Conservation (phyloP, 768 basidiomycete species). For the Russula sp. region DNA sequence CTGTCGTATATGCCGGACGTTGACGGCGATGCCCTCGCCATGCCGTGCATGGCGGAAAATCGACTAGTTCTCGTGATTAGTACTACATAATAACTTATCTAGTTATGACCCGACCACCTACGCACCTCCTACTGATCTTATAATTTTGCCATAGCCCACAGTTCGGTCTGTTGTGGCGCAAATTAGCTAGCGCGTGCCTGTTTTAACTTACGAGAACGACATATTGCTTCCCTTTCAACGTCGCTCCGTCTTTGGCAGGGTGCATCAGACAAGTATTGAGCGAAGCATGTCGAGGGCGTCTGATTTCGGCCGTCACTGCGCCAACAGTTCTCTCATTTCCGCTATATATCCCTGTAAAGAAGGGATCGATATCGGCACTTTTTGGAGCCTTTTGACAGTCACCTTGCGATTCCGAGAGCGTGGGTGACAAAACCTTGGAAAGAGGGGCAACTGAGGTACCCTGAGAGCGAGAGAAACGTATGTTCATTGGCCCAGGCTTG, state of each 20-base stretch:
- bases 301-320: constrained; percentile 6
- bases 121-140: constrained; percentile 2
- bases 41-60: constrained; percentile 24
- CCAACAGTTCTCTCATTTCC: constrained; percentile 17
- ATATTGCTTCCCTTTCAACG: constrained; percentile 1
- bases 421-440: constrained; percentile 2
- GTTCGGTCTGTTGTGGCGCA: not conserved
- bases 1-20: constrained; percentile 8
- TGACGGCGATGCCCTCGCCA: constrained; percentile 13
- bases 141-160: not conserved
- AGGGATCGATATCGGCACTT: constrained; percentile 1
- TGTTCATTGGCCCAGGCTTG: constrained; percentile 3
- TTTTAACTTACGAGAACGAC: constrained; percentile 2
- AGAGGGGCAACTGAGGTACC: constrained; percentile 9
- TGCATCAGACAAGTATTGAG: not conserved
- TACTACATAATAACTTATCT: constrained; percentile 20
- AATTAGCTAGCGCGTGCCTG: constrained; percentile 4
- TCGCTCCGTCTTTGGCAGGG: constrained; percentile 1
- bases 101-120: constrained; percentile 12
- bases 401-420: constrained; percentile 2
- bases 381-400: constrained; percentile 7
- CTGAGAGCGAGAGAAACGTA: not conserved
- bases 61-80: constrained; percentile 19
- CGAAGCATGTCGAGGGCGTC: constrained; percentile 1
- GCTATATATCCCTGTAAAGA: not conserved